Evolutionary conservation across 2,329 filamentous ascomycete species (phyloP).

Genomic region (Fusarium hainanense): DNA sequence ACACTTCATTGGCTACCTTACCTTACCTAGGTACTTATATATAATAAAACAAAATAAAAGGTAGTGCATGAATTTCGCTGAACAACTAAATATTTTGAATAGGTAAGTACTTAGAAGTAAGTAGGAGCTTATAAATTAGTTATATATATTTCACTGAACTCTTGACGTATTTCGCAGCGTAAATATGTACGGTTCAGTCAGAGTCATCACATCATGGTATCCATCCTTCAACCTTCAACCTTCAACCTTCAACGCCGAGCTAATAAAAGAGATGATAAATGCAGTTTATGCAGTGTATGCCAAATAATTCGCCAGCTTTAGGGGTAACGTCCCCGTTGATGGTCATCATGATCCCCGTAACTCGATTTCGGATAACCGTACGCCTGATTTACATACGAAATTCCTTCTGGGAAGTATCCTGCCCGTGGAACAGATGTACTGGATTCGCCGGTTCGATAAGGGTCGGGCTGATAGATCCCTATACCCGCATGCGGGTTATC

Average conservation of each 20-base stretch:
- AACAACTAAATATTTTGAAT: no score
- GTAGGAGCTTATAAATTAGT: no score
- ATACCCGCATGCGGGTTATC: background rate
- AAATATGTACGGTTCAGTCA: background rate
- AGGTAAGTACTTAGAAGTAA: no score
- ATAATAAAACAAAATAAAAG: no score
- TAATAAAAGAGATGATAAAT: conserved; percentile 2
- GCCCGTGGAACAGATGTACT: background rate
- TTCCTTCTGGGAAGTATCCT: background rate
- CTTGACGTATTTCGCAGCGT: background rate
- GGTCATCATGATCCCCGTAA: conserved; percentile 12
- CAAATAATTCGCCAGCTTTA: background rate
- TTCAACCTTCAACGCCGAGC: conserved; percentile 27
- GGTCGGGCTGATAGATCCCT: conserved; percentile 1
- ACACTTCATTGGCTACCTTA: no score
- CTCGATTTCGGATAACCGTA: background rate
- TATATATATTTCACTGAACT: background rate
- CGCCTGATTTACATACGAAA: background rate
- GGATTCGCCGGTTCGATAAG: background rate
- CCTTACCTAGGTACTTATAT: no score
- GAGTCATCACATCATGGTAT: conserved; percentile 25
- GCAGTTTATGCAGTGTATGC: background rate
- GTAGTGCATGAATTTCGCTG: no score
- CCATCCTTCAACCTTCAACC: no score
- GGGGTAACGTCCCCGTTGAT: conserved; percentile 2